Percentiles rank a stretch among this genome's conserved stretches.
These are phyloP conservation scores for Talaromyces adpressus DNA, from an alignment of 495 filamentous ascomycete species.

Conservation along the genomic window DNA sequence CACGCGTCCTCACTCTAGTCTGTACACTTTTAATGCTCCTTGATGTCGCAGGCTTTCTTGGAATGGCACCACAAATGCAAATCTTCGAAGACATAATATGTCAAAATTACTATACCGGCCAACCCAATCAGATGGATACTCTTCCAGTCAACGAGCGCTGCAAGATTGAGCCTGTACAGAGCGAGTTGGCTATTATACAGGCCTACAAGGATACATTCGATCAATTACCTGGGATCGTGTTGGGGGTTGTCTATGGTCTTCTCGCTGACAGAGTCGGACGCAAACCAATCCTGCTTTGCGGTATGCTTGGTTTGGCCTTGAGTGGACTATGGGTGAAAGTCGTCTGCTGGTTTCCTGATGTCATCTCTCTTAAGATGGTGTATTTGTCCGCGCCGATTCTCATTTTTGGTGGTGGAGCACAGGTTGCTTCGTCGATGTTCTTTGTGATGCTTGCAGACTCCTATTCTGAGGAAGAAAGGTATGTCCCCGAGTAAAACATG, in stretches of 20 bases:
- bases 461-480: slow-evolving; percentile 26
- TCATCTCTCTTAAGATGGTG: slow-evolving; percentile 20
- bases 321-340: slow-evolving; percentile 14
- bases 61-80: slow-evolving; percentile 24
- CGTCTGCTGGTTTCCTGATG: slow-evolving; percentile 16
- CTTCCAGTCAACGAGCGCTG: slow-evolving; percentile 16
- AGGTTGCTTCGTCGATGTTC: slow-evolving; percentile 14
- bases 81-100: slow-evolving; percentile 37
- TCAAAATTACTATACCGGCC: slow-evolving; percentile 19
- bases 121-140: not conserved
- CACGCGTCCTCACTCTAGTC: not conserved
- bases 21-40: not conserved
- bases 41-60: slow-evolving; percentile 20
- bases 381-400: slow-evolving; percentile 20
- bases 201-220: slow-evolving; percentile 33
- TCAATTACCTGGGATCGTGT: slow-evolving; percentile 26
- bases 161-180: slow-evolving; percentile 39
- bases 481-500: not conserved
- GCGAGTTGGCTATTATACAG: slow-evolving; percentile 30
- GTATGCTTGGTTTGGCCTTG: slow-evolving; percentile 27
- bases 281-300: slow-evolving; percentile 29
- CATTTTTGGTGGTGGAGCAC: slow-evolving; percentile 25
- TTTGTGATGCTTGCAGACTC: slow-evolving; percentile 25
- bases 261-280: slow-evolving; percentile 36
- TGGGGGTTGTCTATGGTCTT: slow-evolving; percentile 26